Base-by-base conservation (phyloP, 257 asterid species). In the Buddleja alternifolia region DNA sequence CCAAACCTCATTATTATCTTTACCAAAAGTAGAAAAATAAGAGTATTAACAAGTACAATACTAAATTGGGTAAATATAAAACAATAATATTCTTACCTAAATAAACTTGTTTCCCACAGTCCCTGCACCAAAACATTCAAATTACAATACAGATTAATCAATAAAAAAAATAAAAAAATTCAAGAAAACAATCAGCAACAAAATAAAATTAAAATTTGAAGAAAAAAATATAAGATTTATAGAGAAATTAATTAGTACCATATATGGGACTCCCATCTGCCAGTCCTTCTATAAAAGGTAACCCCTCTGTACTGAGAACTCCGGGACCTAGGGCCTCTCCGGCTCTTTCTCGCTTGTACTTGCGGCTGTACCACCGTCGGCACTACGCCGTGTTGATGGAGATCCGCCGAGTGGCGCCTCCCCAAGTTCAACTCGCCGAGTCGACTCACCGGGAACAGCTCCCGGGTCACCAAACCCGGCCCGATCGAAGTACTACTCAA, bases 221-320 rank as follows among this genome's bases (percentile, higher is more conserved):
- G 5, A 29, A 29, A 29, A 29, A 2, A 29, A 29, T 29, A 29
- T 29, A 1, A 5, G 17, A 19, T 29, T 29, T 5, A 29, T 5
- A 29, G n/a, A n/a, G 1, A 9, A 7, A 17, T n/a, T 15, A 47
- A n/a, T 57, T 40, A 12, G 34, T 68, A 86, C 93, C 90, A 86
- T 8, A 86, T 86, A 66, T 86, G 93, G 9, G 93, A 86, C 56
- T 86, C 89, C 93, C 90, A 86, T 80, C 90, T 71, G 60, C 90
- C 88, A n/a, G 93, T 86, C 70, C 93, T 80, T 71, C 86, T 69
- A 54, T 86, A 86, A 73, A 86, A 86, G 41, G 93, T 84, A 21
- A 86, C 88, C 12, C 93, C 93, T 55, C 88, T 78, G 47, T 84
- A 86, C 71, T 86, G 85, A 3, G 93, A 86, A 59, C 90, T 86